Evolutionary conservation across 2,329 filamentous ascomycete species (phyloP).

Genomic region (Monosporascus ibericus): DNA sequence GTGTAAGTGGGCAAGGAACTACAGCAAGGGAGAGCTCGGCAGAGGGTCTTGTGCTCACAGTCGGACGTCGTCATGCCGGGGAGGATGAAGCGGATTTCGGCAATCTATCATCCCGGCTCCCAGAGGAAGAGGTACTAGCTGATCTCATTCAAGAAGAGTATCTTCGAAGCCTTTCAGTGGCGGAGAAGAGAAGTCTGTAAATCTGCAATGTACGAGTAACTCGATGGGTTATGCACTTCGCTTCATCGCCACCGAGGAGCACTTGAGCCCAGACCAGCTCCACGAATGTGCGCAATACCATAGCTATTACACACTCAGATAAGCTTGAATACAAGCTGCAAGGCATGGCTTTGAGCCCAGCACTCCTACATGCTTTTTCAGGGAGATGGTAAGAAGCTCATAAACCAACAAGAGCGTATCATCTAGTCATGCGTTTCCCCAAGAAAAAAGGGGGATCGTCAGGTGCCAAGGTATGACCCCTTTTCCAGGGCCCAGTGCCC

Average conservation of each 20-base stretch:
- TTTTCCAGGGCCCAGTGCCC: too few relatives aligned
- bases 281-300: slow-evolving; percentile 5
- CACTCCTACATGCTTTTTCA: slow-evolving; percentile 3
- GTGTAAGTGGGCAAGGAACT: background rate
- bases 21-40: background rate
- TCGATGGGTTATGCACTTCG: background rate
- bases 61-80: background rate
- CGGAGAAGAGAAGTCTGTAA: background rate
- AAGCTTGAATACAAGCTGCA: slow-evolving; percentile 4
- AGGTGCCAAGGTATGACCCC: too few relatives aligned
- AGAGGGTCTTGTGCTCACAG: background rate
- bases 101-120: background rate
- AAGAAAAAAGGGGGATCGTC: too few relatives aligned
- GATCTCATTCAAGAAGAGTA: background rate
- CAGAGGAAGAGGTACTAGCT: background rate
- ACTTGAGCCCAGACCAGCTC: slow-evolving; percentile 10
- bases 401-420: too few relatives aligned
- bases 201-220: background rate
- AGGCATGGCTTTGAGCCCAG: slow-evolving; percentile 9
- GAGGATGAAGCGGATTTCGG: background rate
- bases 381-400: background rate
- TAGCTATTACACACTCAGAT: background rate
- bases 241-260: slow-evolving; percentile 7
- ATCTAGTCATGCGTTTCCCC: too few relatives aligned
- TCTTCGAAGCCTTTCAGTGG: background rate